Evolutionary conservation across 768 basidiomycete species (phyloP).

Genomic region (Termitomyces sp.): DNA sequence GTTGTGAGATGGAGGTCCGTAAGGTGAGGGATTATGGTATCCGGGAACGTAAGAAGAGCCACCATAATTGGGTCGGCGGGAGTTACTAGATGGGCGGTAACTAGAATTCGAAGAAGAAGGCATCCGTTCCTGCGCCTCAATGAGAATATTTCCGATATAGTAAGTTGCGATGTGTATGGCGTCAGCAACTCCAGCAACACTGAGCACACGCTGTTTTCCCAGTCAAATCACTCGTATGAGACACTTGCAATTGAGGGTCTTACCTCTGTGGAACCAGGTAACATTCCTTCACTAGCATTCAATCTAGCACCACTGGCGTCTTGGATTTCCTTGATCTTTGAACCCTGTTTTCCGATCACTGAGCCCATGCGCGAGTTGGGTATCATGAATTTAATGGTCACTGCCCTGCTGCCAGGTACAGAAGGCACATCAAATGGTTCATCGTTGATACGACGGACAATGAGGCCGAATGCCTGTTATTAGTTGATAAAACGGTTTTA

Average conservation of each 20-base stretch:
- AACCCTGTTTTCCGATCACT: constrained; percentile 95
- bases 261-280: constrained; percentile 99
- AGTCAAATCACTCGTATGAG: constrained; percentile 11
- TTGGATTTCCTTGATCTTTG: constrained; percentile 99
- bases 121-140: constrained; percentile 85
- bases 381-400: constrained; percentile 99
- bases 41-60: constrained; percentile 73
- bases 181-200: constrained; percentile 97
- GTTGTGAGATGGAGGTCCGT: constrained; percentile 43
- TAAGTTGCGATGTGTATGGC: constrained; percentile 99
- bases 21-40: constrained; percentile 48
- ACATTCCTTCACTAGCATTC: constrained; percentile 97
- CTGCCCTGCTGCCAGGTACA: constrained; percentile 95
- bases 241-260: constrained; percentile 10
- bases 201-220: constrained; percentile 77
- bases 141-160: constrained; percentile 97
- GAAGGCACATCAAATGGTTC: constrained; percentile 98
- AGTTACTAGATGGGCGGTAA: constrained; percentile 63
- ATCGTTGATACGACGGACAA: constrained; percentile 97
- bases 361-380: constrained; percentile 99
- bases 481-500: background rate
- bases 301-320: constrained; percentile 95
- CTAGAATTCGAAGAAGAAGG: constrained; percentile 60
- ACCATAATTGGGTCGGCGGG: constrained; percentile 37
- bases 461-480: constrained; percentile 90